Conservation (phyloP, 2,329 filamentous ascomycete species). For the Colletotrichum orchidophilum region DNA sequence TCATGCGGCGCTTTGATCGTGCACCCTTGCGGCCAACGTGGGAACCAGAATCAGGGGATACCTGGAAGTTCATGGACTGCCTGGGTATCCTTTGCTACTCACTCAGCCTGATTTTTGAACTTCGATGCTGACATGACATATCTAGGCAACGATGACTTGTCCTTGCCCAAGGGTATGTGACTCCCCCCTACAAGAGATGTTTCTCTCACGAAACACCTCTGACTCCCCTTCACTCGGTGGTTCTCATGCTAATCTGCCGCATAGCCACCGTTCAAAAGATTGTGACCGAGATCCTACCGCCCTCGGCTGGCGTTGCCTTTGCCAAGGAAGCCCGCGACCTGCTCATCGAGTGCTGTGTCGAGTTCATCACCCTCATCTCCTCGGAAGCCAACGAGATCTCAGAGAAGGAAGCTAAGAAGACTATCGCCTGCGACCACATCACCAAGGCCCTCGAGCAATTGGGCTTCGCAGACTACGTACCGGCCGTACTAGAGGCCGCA, state of each 20-base stretch:
- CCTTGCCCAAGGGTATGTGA: slow-evolving; percentile 69
- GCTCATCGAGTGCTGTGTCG: slow-evolving; percentile 97
- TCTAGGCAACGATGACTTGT: slow-evolving; percentile 70
- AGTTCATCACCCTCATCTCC: slow-evolving; percentile 98
- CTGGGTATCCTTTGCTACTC: background rate
- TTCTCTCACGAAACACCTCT: background rate
- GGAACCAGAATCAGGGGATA: background rate
- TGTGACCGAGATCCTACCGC: slow-evolving; percentile 89
- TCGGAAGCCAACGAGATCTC: slow-evolving; percentile 99
- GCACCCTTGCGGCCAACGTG: background rate
- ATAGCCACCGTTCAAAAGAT: slow-evolving; percentile 81
- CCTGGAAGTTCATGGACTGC: background rate
- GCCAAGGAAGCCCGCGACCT: slow-evolving; percentile 95
- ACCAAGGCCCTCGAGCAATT: slow-evolving; percentile 93
- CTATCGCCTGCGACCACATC: slow-evolving; percentile 97
- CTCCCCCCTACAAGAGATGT: background rate
- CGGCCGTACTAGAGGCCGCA: slow-evolving; percentile 85
- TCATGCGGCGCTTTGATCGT: background rate
- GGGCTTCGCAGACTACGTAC: slow-evolving; percentile 92
- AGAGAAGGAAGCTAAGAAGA: slow-evolving; percentile 99
- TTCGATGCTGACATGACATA: slow-evolving; percentile 43
- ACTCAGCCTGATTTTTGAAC: background rate
- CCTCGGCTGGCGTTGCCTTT: slow-evolving; percentile 81
- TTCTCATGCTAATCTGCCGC: background rate
- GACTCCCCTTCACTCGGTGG: background rate